These are phyloP conservation scores for Cydonia oblonga DNA, from an alignment of 331 rosid genomes.

Conservation along the genomic window DNA sequence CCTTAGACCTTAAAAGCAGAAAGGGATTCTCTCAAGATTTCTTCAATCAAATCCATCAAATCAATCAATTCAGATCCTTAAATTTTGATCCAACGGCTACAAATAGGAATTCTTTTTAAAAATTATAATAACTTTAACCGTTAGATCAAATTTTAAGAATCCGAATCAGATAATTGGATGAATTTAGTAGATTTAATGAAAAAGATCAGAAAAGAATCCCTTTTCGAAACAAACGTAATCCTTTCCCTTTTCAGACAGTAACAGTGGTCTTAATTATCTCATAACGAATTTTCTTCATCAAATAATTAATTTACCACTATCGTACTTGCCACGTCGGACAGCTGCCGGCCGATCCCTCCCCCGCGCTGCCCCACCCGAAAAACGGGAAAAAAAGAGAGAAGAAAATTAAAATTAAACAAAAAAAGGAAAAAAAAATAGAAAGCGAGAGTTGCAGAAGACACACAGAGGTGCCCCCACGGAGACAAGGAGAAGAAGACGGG, in stretches of 20 bases:
- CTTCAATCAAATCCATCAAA: too few species aligned
- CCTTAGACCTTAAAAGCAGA: too few species aligned
- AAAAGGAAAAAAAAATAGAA: background rate
- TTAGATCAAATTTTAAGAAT: too few species aligned
- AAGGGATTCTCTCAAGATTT: too few species aligned
- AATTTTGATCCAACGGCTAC: too few species aligned
- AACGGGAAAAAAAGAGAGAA: background rate
- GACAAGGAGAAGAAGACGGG: slow-evolving; percentile 12
- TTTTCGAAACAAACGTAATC: background rate
- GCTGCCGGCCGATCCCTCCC: background rate
- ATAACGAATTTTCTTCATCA: background rate
- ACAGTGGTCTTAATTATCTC: background rate
- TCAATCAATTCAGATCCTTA: too few species aligned
- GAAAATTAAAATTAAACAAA: background rate
- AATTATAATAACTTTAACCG: too few species aligned
- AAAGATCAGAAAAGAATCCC: fast-evolving
- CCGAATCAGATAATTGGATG: too few species aligned
- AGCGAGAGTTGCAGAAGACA: slow-evolving; percentile 14
- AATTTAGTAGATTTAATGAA: too few species aligned
- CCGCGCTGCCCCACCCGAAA: background rate
- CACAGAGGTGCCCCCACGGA: background rate
- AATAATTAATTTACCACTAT: background rate
- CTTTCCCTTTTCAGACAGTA: background rate
- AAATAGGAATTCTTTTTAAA: too few species aligned
- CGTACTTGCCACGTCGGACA: slow-evolving; percentile 6